Conservation (phyloP, 1,139 yeast genomes). For the Sporopachydermia cereana region DNA sequence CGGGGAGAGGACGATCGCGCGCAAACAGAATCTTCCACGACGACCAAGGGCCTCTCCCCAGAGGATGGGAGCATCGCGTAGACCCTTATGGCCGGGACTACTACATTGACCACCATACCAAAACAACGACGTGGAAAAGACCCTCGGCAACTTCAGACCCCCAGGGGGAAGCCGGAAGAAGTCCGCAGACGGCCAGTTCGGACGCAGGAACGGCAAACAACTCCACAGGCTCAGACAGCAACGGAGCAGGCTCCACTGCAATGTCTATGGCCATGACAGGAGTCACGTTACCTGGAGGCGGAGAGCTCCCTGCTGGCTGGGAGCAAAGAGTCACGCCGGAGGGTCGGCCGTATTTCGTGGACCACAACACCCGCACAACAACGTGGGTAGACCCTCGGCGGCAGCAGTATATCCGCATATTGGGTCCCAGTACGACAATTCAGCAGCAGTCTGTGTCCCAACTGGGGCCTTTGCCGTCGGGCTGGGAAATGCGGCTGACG, state of each 20-base stretch:
- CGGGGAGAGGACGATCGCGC: not conserved
- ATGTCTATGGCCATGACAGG: conserved; percentile 75
- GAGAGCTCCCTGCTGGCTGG: conserved; percentile 84
- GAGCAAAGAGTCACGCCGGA: conserved; percentile 80
- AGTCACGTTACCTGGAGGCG: conserved; percentile 70
- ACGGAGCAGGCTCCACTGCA: conserved; percentile 54
- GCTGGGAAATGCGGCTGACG: conserved; percentile 89
- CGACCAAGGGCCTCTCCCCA: conserved; percentile 39
- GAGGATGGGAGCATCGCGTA: conserved; percentile 85
- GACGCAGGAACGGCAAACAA: conserved; percentile 8
- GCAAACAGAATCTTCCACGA: conserved; percentile 1
- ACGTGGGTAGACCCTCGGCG: conserved; percentile 91
- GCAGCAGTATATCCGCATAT: conserved; percentile 67
- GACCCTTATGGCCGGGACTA: conserved; percentile 80
- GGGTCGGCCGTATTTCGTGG: conserved; percentile 80
- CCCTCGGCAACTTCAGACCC: conserved; percentile 36
- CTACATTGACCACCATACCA: conserved; percentile 75
- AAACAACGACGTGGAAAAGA: conserved; percentile 82
- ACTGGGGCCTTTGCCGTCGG: conserved; percentile 76
- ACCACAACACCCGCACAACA: conserved; percentile 77
- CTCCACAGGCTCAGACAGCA: conserved; percentile 15
- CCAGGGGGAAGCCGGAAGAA: conserved; percentile 19
- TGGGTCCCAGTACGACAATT: conserved; percentile 55
- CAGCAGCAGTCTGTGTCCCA: conserved; percentile 81
- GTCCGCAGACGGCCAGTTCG: conserved; percentile 23